Evolutionary conservation across 345 rosid genomes (phyloP), one percentile per base, ranked within the genome.

Genomic region (Raphanus raphanistrum): DNA sequence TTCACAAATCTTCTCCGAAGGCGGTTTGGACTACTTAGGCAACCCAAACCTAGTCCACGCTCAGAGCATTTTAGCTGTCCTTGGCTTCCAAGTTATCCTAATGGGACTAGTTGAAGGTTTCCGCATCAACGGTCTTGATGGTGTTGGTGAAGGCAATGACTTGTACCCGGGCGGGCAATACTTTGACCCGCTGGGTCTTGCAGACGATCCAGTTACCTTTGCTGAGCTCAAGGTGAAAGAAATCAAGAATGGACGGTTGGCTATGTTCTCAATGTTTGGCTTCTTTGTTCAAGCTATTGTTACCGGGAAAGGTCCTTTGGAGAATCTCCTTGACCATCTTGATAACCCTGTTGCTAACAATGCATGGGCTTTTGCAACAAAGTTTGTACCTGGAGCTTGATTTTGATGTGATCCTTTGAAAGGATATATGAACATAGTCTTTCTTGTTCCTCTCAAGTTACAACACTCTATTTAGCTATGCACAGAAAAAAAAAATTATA

Each of bases 211-310:
- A 0, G 84, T 76, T 16, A 86, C 97, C 1, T 91, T 90, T 17
- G 95, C 97, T 27, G 97, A 95, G 88, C 92, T 95, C 74, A 95
- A 94, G 85, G 99, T 95, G 36, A 92, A 92, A 81, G 98, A 94
- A 80, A 92, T 94, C 83, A 92, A 92, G 90, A 92, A 94, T 54
- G 98, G 97, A 27, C 79, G 97, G 71, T 82, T 92, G 17, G 98
- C 98, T 70, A 90, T 90, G 98, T 94, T 92, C 88, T 88, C 98
- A 64, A 94, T 94, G 98, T 94, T 94, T 60, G 98, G 98, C 32
- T 92, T 89, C 92, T 92, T 90, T 60, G 98, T 94, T 58, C 98
- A 94, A 79, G 98, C 98, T 50, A 90, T 90, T 83, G 96, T 94
- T 1, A 92, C 97, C 0, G 98, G 98, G 5, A 94, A 94, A 83